Percentiles rank a stretch among this genome's conserved stretches.
These are phyloP conservation scores for Rhodotorula sp. DNA, from an alignment of 1,284 basidiomycete species.

Conservation along the genomic window DNA sequence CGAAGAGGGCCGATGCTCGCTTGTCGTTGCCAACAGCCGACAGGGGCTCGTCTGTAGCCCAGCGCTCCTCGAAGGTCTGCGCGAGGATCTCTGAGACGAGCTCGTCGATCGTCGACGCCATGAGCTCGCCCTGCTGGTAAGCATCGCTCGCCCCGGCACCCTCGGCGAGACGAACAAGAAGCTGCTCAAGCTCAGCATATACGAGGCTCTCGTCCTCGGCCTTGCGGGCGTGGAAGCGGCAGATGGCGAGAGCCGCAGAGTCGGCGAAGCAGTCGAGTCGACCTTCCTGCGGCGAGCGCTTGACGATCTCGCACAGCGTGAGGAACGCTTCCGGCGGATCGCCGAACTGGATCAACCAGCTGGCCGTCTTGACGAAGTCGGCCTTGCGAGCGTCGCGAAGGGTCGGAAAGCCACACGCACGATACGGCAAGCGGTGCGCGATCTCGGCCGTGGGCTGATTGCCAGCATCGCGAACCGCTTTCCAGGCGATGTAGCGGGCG, in stretches of 20 bases:
- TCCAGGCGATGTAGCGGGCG: slow-evolving; percentile 63
- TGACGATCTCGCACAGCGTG: slow-evolving; percentile 23
- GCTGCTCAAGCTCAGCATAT: neutral
- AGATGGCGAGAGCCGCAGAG: slow-evolving; percentile 58
- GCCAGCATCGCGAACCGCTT: slow-evolving; percentile 40
- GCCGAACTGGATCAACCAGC: slow-evolving; percentile 21
- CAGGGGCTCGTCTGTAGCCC: neutral
- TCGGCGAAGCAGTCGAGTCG: slow-evolving; percentile 68
- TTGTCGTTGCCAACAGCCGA: slow-evolving; percentile 5
- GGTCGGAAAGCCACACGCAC: slow-evolving; percentile 68
- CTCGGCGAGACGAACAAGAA: neutral
- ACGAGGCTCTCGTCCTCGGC: neutral
- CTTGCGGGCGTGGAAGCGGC: slow-evolving; percentile 11
- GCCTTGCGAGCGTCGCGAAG: slow-evolving; percentile 47
- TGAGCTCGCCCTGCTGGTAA: slow-evolving; percentile 22
- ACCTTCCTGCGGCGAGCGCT: slow-evolving; percentile 55
- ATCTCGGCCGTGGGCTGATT: slow-evolving; percentile 57
- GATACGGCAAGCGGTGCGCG: slow-evolving; percentile 59
- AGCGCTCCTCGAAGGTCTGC: slow-evolving; percentile 29
- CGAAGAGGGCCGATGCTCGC: slow-evolving; percentile 10
- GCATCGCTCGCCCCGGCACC: slow-evolving; percentile 22
- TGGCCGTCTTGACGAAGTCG: slow-evolving; percentile 30
- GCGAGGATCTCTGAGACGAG: slow-evolving; percentile 40
- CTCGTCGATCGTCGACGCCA: slow-evolving; percentile 35
- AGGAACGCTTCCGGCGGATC: slow-evolving; percentile 6